Evolutionary conservation across 208 protist species (phyloP).

Genomic region (Trypanosoma lewisi): DNA sequence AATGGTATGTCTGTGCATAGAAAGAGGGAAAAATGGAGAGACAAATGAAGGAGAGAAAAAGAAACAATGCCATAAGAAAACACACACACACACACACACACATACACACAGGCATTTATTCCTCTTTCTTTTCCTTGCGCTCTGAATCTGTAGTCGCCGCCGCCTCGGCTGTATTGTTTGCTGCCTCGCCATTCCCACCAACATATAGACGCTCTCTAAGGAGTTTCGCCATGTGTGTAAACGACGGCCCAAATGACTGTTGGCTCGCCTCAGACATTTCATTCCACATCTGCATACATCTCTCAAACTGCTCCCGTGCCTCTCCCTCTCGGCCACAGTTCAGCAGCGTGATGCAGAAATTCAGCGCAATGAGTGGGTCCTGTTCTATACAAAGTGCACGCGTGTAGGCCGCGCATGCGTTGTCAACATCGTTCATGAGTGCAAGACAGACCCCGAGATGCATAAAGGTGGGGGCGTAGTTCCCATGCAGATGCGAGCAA

Average conservation of each 20-base stretch:
- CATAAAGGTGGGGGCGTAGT: slow-evolving; percentile 91
- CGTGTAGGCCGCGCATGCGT: slow-evolving; percentile 91
- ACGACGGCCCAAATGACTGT: slow-evolving; percentile 21
- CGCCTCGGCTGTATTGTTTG: neutral
- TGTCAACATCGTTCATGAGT: slow-evolving; percentile 93
- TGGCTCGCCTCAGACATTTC: slow-evolving; percentile 25
- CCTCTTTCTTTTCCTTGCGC: slow-evolving; percentile 1
- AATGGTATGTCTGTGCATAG: too few relatives aligned
- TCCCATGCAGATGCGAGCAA: slow-evolving; percentile 86
- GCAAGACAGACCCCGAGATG: slow-evolving; percentile 92
- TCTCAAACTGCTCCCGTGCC: slow-evolving; percentile 43
- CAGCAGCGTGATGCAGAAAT: slow-evolving; percentile 90
- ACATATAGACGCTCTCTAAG: slow-evolving; percentile 7
- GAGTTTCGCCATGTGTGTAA: slow-evolving; percentile 3
- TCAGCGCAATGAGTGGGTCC: slow-evolving; percentile 86
- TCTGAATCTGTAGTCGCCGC: neutral
- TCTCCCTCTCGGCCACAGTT: slow-evolving; percentile 50
- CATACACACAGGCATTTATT: neutral
- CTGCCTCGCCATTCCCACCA: neutral
- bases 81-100: neutral
- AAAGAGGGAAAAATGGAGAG: too few relatives aligned
- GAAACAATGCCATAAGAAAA: too few relatives aligned
- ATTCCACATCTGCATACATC: slow-evolving; percentile 49
- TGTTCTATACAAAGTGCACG: slow-evolving; percentile 84
- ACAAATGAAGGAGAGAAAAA: too few relatives aligned